Percentiles rank a stretch among this genome's conserved stretches.
phyloP scores from a whole-genome alignment of 176 grass and related monocot species.

The Carex kokanica region DNA sequence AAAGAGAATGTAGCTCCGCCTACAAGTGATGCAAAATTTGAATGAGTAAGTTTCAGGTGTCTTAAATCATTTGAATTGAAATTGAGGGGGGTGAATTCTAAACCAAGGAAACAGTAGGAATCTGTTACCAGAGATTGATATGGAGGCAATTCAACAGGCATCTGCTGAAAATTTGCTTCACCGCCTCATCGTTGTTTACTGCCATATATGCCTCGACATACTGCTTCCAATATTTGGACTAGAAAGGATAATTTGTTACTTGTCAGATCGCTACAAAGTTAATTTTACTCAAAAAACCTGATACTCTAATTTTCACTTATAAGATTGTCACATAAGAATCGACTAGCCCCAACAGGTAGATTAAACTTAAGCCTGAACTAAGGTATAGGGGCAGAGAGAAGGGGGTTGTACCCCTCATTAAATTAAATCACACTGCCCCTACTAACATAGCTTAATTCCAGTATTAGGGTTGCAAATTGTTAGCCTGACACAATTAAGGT shows the following conservation, averaged over 20 bases:
- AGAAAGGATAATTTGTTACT: neutral
- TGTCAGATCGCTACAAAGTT: neutral
- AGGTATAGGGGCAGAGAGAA: no score
- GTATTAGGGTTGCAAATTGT: no score
- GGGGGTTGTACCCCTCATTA: no score
- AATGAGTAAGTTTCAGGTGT: neutral
- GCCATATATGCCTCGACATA: conserved; percentile 88
- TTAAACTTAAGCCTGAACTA: neutral
- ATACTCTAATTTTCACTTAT: neutral
- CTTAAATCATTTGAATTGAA: neutral
- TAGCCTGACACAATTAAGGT: no score
- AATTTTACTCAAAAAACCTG: neutral
- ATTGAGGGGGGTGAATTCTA: neutral
- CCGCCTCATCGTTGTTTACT: conserved; percentile 59
- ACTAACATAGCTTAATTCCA: no score
- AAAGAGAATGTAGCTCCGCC: conserved; percentile 90
- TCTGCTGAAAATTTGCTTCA: conserved; percentile 94
- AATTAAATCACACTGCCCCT: no score
- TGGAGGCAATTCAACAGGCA: conserved; percentile 87
- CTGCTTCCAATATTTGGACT: conserved; percentile 98
- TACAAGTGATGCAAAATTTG: conserved; percentile 35
- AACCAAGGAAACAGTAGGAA: neutral
- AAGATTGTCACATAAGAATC: neutral
- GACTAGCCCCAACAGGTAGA: neutral
- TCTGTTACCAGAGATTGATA: conserved; percentile 67